Evolutionary conservation across 2,329 filamentous ascomycete species (phyloP), one percentile per base, ranked within the genome.

Genomic region (Trichoderma afroharzianum): DNA sequence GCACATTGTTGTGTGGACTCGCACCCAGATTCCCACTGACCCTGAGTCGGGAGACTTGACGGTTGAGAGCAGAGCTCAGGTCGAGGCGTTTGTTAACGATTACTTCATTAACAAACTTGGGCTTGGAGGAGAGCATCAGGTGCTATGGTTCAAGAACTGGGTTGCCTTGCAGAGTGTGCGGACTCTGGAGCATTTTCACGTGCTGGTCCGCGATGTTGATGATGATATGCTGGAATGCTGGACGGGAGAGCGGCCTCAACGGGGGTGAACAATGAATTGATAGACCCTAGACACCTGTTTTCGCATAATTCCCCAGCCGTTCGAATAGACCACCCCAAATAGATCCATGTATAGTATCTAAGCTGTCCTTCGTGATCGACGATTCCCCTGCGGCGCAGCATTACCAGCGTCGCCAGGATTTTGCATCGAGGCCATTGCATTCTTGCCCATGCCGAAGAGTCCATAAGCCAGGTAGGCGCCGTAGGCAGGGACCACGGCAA

Each of bases 61-160:
- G 3, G 81, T 87, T 0, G 86, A 90, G 77, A 92, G 91, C 72
- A 87, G 90, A 68, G 82, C 81, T 53, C 80, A 87, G 72, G 91
- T 97, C 47, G 86, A 89, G 61, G 84, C 85, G 11, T 98, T 93
- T 79, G 90, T 97, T 36, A 81, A 88, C 74, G 85, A 83, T 73
- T 91, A 87, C 18, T 98, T 98, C 78, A 83, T 87, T 39, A 83
- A 87, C n/a, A 82, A 81, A 33, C 82, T 93, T 14, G 86, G 85
- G 0, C 79, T 81, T 0, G 82, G 80, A 4, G 86, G 85, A n/a
- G 81, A 82, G 71, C 81, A 85, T 6, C 83, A 82, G 63, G 88
- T 91, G 58, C 79, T 94, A 73, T 98, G 94, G 94, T 98, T 98
- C 83, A 97, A 95, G 86, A 98, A 98, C 77, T 97, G 94, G 94